A percentile compares a stretch with the other conserved stretches of the same genome.
Evolutionary conservation across 2,329 filamentous ascomycete species (phyloP).

Genomic region (Epichloe sylvatica): DNA sequence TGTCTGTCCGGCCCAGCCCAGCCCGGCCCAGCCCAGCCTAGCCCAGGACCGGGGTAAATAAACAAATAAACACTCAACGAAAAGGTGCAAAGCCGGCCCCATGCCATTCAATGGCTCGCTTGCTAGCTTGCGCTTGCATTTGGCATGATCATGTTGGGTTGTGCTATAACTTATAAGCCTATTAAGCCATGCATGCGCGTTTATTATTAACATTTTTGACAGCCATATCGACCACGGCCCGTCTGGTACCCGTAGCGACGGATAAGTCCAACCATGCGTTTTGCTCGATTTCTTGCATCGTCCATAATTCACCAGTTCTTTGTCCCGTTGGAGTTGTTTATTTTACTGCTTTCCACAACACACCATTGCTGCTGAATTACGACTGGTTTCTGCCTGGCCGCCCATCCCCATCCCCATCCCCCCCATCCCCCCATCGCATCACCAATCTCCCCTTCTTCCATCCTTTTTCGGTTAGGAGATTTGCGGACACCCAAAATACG

Average conservation of each 20-base stretch:
- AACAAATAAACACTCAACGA: slow-evolving; percentile 3
- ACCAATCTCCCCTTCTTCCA: slow-evolving; percentile 1
- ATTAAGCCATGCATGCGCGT: too few species aligned
- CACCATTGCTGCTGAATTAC: not conserved
- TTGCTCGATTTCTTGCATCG: not conserved
- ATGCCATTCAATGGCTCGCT: not conserved
- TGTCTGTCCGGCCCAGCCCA: not conserved
- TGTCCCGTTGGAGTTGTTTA: not conserved
- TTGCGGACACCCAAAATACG: not conserved
- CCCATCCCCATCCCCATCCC: not conserved
- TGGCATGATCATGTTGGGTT: too few species aligned
- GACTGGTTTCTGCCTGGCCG: not conserved
- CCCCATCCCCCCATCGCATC: not conserved
- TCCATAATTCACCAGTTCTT: not conserved
- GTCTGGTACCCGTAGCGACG: slow-evolving; percentile 3
- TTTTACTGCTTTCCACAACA: not conserved
- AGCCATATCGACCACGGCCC: not conserved
- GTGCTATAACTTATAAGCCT: too few species aligned
- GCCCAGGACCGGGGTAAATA: not conserved
- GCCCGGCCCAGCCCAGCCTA: not conserved
- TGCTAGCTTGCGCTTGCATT: too few species aligned
- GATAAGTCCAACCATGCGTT: not conserved
- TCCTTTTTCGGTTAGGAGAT: slow-evolving; percentile 1
- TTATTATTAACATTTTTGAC: not conserved
- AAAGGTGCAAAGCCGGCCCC: not conserved